A percentile compares a stretch with the other conserved stretches of the same genome.
These are phyloP conservation scores for Termitomyces sp. DNA, from an alignment of 768 basidiomycete species.

Conservation along the genomic window DNA sequence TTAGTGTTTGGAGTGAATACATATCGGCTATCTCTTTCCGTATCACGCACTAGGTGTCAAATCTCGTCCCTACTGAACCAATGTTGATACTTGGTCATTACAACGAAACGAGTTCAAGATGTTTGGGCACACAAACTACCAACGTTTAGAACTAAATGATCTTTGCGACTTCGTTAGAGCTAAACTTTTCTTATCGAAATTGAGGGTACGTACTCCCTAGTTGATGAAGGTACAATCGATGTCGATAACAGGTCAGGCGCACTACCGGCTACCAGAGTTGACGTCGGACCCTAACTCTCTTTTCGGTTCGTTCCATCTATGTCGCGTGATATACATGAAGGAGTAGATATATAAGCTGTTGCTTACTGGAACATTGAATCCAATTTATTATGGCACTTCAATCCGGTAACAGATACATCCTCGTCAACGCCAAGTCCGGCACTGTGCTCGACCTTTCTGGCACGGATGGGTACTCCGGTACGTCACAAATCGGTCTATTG, in stretches of 20 bases:
- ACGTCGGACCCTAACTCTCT: neutral
- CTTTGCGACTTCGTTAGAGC: neutral
- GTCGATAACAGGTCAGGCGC: conserved; percentile 11
- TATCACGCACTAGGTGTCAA: too few species aligned
- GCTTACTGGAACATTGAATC: neutral
- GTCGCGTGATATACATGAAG: neutral
- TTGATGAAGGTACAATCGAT: conserved; percentile 13
- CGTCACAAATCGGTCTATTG: neutral
- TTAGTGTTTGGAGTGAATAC: too few species aligned
- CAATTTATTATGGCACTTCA: conserved; percentile 13
- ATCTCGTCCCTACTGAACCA: too few species aligned
- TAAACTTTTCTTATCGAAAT: neutral
- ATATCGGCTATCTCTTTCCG: too few species aligned
- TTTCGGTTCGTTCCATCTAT: neutral
- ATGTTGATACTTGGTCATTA: too few species aligned
- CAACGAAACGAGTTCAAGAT: too few species aligned
- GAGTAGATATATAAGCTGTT: neutral
- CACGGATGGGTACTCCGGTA: conserved; percentile 32
- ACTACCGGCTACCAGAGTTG: neutral
- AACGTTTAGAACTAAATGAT: neutral
- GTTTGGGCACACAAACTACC: too few species aligned
- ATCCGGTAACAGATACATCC: conserved; percentile 11
- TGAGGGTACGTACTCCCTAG: neutral
- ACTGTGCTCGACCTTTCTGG: conserved; percentile 45
- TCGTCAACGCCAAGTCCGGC: conserved; percentile 25